Base-by-base conservation (phyloP, 2,329 filamentous ascomycete species). In the Verticillium klebahnii region DNA sequence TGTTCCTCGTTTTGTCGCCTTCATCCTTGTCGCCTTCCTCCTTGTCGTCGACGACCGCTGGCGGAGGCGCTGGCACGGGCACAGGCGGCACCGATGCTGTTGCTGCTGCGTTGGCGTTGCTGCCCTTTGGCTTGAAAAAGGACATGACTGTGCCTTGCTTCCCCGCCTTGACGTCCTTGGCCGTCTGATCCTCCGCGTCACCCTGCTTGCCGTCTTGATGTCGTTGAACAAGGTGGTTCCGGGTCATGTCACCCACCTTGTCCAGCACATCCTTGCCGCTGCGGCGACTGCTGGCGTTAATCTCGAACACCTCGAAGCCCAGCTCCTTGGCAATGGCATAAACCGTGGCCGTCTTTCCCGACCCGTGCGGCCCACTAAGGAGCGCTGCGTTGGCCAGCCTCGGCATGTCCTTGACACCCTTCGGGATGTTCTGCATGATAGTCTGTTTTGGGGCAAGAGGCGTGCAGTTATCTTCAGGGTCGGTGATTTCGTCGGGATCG, bases 201-300 rank as follows among this genome's bases (percentile, higher is more conserved):
- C 70, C 67, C 14, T 70, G 65, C n/a, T 76, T 56, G 12, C 66
- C 56, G 17, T 74, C 72, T 40, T 73, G 68, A 19, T 69, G 78
- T 62, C 80, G 79, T 57, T 82, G 81, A 23, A 99, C 94, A 1
- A 97, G 83, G 74, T 99, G 95, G 69, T 99, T 98, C 64, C 89
- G 89, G 4, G 93, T 95, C 94, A 99, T 98, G 74, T 99, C 93
- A 50, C 95, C 96, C 55, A 99, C 92, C 68, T 86, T 91, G 69
- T 99, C 95, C 37, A 96, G 73, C 57, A 99, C 88, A 69, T 99
- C 95, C 72, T 89, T 95, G 36, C 93, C 94, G 70, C 87, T 96
- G 64, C 95, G 84, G 58, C 93, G 87, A 67, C 86, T 92, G 63
- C 92, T 87, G 0, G 94, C 79, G 69, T 96, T 96, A 71, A 99